These are phyloP conservation scores for Debaryomyces nepalensis DNA, from an alignment of 1,139 yeast genomes.

Conservation along the genomic window DNA sequence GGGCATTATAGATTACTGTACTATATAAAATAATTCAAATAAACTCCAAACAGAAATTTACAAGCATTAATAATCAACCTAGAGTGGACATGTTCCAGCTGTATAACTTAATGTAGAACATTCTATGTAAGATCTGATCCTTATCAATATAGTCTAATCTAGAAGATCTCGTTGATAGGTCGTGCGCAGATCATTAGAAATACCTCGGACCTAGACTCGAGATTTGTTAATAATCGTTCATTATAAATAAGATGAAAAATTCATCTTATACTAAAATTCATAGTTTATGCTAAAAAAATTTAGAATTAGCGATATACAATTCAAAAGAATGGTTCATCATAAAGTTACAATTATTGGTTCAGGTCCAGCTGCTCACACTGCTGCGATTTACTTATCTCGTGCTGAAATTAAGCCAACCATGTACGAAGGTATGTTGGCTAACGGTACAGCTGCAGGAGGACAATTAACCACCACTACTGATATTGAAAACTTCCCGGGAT, in stretches of 20 bases:
- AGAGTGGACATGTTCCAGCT: too few relatives aligned
- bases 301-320: slow-evolving; percentile 5
- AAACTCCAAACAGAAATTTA: too few relatives aligned
- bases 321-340: slow-evolving; percentile 73
- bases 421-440: slow-evolving; percentile 96
- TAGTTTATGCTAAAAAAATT: slow-evolving; percentile 6
- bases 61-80: background rate
- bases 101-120: too few relatives aligned
- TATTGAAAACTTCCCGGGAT: slow-evolving; percentile 97
- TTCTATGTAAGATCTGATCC: background rate
- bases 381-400: slow-evolving; percentile 94
- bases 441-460: slow-evolving; percentile 98
- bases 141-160: slow-evolving; percentile 7
- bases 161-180: slow-evolving; percentile 5
- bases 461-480: slow-evolving; percentile 98
- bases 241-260: slow-evolving; percentile 7
- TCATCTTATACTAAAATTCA: background rate
- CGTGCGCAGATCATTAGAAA: slow-evolving; percentile 12
- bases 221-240: slow-evolving; percentile 1
- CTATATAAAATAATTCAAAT: background rate
- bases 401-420: slow-evolving; percentile 94
- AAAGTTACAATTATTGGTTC: slow-evolving; percentile 93
- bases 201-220: slow-evolving; percentile 14
- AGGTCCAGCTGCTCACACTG: slow-evolving; percentile 99
- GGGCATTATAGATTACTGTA: slow-evolving; percentile 2